Evolutionary conservation across 2,329 filamentous ascomycete species (phyloP), one percentile per base, ranked within the genome.

Genomic region (Monosporascus sp.): DNA sequence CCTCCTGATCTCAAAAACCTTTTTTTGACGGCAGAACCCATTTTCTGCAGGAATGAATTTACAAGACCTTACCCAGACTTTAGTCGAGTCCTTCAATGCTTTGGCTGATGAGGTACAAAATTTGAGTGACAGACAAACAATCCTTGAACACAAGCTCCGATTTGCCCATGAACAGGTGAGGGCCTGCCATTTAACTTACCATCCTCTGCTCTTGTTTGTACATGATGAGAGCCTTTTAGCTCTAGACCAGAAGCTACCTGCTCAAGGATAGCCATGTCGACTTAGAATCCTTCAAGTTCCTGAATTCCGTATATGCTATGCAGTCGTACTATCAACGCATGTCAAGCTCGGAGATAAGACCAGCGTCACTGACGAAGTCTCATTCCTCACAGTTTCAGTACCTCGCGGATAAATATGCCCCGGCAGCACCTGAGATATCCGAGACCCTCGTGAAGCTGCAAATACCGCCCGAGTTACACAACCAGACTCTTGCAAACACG

Each of bases 181-280:
- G 79, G 65, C 55, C 58, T 60, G 45, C 49, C 26, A 31, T 47
- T 27, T 41, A 20, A 46, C 54, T 41, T 16, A 20, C n/a, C 37
- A 19, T 46, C 37, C 41, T 51, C 27, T 65, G 60, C 58, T 52
- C 51, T 51, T 37, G 49, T 51, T 51, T 47, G 63, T 51, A 53
- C 53, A 74, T 77, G 75, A 78, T 75, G 71, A 74, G 60, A 66
- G 65, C 64, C 68, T 14, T 68, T 87, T 89, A 90, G 87, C 87
- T 91, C 87, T 90, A 90, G 87, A 90, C 88, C 87, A 86, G 78
- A 80, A 89, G 85, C 78, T 81, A 75, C 78, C 55, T 55, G 43
- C 67, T 64, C 59, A 35, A 35, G 31, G 71, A 77, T 75, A 78
- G 75, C 76, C 67, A 72, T 82, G 86, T 78, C 76, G 84, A 88